phyloP scores from a whole-genome alignment of 2,329 filamentous ascomycete species.

The Claviceps digitariae region DNA sequence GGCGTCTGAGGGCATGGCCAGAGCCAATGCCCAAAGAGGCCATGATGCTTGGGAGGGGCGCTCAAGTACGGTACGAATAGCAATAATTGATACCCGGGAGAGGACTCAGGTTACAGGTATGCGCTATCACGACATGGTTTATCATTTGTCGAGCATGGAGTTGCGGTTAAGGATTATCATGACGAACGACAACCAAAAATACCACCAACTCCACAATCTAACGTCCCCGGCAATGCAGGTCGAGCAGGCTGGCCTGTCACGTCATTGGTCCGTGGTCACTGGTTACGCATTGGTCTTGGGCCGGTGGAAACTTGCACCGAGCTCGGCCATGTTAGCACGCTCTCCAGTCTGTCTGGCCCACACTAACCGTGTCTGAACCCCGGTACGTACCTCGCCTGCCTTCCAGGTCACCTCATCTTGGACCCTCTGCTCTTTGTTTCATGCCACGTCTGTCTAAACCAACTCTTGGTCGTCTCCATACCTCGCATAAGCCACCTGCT shows the following conservation, averaged over 20 bases:
- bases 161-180: not conserved
- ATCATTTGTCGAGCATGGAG: not conserved
- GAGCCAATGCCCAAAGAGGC: slow-evolving; percentile 22
- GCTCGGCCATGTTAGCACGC: not conserved
- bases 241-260: no score
- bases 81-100: not conserved
- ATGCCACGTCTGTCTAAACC: slow-evolving; percentile 1
- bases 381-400: not conserved
- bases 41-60: slow-evolving; percentile 6
- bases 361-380: no score
- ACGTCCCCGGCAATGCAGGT: no score
- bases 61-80: not conserved
- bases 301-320: not conserved
- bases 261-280: no score
- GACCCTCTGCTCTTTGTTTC: not conserved
- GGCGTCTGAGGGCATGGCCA: slow-evolving; percentile 20
- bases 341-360: no score
- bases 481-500: not conserved
- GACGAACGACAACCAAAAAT: not conserved
- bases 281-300: no score
- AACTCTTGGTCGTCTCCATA: not conserved
- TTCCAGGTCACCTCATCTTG: not conserved
- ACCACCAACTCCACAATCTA: not conserved
- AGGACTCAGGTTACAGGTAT: no score
- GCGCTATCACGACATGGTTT: not conserved